Evolutionary conservation across 2,329 filamentous ascomycete genomes (phyloP), one percentile per base, ranked within the genome.

Genomic region (Apiospora aurea): DNA sequence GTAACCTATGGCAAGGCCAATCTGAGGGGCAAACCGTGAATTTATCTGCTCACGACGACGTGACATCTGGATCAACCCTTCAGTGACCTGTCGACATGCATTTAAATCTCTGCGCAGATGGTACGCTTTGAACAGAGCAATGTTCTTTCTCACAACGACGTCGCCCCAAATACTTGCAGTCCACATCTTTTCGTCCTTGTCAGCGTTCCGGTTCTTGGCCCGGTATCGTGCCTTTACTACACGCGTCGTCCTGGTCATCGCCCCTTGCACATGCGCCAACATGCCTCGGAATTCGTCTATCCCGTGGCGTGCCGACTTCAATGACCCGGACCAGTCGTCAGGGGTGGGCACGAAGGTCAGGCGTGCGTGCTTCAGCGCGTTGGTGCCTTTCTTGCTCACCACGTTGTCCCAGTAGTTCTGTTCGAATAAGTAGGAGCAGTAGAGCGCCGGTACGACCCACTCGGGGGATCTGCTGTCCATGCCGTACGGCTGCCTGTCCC

Each of bases 11-110:
- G 24, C 49, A 14, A 53, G 2, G 10, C 10, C 4, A 1, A 53
- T 16, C 49, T 11, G 34, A 38, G 34, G 34, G 34, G 34, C 34
- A 38, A 38, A 38, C 34, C 34, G 34, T 38, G 34, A 53, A 26
- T 44, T 44, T 1, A 5, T 44, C 13, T 44, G 10, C 43, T 16
- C 13, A 5, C 43, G 10, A 14, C 4, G 10, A 26, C 47, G 47
- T 21, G 47, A 2, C 5, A 4, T 0, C 7, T 53, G 0, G 0
- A 53, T 26, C 13, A 5, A 1, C 2, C n/a, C 4, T 1, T 53
- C n/a, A 53, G 49, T 24, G 11, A 53, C 4, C 2, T 10, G 10
- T 8, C 49, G 49, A 26, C 49, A 53, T 26, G 0, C 1, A 10
- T 6, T 14, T 4, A 29, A 53, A n/a, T 53, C 11, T 5, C 14